A percentile compares a stretch with the other conserved stretches of the same genome.
These are phyloP conservation scores for Candida glucosophila DNA, from an alignment of 1,139 yeast species.

Conservation along the genomic window DNA sequence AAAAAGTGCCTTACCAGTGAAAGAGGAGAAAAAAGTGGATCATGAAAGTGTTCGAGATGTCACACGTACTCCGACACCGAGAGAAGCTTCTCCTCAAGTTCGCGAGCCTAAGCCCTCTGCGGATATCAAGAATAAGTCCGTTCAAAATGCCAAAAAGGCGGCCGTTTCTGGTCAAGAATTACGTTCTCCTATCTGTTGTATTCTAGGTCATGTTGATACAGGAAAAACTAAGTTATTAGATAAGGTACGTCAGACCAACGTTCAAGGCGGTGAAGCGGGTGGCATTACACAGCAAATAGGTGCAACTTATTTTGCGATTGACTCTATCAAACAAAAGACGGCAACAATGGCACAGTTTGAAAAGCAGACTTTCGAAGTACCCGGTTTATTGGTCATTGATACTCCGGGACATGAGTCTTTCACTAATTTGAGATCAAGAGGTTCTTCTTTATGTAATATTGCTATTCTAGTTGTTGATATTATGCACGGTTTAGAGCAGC, in stretches of 20 bases:
- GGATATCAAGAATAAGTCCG: constrained; percentile 15
- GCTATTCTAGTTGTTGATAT: constrained; percentile 97
- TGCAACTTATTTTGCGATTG: constrained; percentile 98
- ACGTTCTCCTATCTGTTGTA: constrained; percentile 98
- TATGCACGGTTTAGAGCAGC: constrained; percentile 98
- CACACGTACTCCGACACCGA: no score
- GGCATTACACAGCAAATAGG: constrained; percentile 99
- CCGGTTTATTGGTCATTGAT: constrained; percentile 92
- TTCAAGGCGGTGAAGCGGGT: constrained; percentile 99
- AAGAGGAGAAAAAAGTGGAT: constrained; percentile 8
- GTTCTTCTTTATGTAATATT: constrained; percentile 97
- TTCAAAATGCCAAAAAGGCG: constrained; percentile 8
- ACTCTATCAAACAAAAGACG: constrained; percentile 84
- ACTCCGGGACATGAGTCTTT: constrained; percentile 99
- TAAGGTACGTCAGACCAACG: constrained; percentile 96
- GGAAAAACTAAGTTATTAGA: constrained; percentile 97
- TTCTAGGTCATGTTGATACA: constrained; percentile 98
- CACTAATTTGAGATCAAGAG: constrained; percentile 95
- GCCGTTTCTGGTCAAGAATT: constrained; percentile 38
- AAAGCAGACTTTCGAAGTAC: constrained; percentile 83
- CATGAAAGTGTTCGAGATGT: no score
- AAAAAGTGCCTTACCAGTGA: constrained; percentile 9
- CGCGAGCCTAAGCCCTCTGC: constrained; percentile 14
- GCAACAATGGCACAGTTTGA: constrained; percentile 84
- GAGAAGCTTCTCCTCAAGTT: no score